Conservation (phyloP, 176 grass and related monocot species). For the Musa itinerans region DNA sequence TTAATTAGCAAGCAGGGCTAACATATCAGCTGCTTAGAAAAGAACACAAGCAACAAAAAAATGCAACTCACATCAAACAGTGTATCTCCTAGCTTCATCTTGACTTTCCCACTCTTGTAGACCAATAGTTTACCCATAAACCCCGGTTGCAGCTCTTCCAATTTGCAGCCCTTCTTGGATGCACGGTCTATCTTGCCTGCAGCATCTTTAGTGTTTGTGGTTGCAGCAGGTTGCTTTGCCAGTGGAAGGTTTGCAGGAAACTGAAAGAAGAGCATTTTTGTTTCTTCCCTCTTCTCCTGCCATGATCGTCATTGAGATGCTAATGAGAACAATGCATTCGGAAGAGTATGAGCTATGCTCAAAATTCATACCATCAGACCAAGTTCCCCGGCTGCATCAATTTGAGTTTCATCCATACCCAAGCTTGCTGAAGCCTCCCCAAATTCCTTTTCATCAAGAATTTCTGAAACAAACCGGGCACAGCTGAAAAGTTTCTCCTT, state of each 20-base stretch:
- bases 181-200: neutral
- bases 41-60: no score
- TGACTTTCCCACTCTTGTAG: conserved; percentile 73
- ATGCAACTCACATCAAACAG: conserved; percentile 56
- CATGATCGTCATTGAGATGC: conserved; percentile 16
- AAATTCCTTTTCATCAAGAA: conserved; percentile 70
- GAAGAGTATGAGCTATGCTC: neutral
- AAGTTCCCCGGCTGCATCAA: conserved; percentile 44
- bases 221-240: neutral
- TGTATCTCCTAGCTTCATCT: conserved; percentile 74
- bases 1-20: neutral
- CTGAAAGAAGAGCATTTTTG: conserved; percentile 21
- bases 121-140: conserved; percentile 69
- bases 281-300: conserved; percentile 16
- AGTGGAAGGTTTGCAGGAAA: conserved; percentile 19
- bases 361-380: conserved; percentile 37
- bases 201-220: neutral
- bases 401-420: conserved; percentile 9
- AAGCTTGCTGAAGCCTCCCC: conserved; percentile 32
- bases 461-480: conserved; percentile 35
- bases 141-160: conserved; percentile 55
- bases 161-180: conserved; percentile 33
- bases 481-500: neutral
- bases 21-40: no score
- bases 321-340: neutral